A percentile compares a stretch with the other conserved stretches of the same genome.
phyloP scores from a whole-genome alignment of 176 grass and related monocot species.

The Lolium perenne region DNA sequence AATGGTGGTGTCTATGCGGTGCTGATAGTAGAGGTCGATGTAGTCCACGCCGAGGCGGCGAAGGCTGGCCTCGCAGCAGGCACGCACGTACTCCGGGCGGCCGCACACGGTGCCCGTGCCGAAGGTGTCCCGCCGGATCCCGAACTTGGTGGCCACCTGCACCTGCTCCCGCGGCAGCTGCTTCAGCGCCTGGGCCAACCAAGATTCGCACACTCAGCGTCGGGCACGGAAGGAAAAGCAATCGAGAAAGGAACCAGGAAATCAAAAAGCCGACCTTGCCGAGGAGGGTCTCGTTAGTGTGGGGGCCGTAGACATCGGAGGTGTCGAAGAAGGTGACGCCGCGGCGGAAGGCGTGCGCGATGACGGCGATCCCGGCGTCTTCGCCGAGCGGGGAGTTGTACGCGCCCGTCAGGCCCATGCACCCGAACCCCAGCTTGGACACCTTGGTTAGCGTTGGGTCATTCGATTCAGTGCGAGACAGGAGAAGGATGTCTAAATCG shows the following conservation, averaged over 20 bases:
- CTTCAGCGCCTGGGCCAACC: constrained; percentile 64
- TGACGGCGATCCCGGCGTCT: constrained; percentile 54
- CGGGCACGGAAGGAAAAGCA: background rate
- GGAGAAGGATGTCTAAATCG: background rate
- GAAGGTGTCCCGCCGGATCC: constrained; percentile 33
- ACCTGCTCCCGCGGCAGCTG: constrained; percentile 73
- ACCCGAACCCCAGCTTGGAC: constrained; percentile 86
- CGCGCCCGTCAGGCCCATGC: constrained; percentile 59
- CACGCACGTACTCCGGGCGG: constrained; percentile 61
- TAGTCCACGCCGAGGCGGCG: constrained; percentile 59
- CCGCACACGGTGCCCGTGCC: constrained; percentile 41
- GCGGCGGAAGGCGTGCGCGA: constrained; percentile 71
- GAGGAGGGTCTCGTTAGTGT: constrained; percentile 72
- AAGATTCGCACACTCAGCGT: background rate
- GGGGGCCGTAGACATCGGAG: constrained; percentile 71
- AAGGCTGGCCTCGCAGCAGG: constrained; percentile 78
- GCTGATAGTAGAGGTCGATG: constrained; percentile 85
- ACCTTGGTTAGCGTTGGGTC: constrained; percentile 60
- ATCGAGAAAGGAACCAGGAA: background rate
- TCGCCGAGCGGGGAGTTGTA: constrained; percentile 66
- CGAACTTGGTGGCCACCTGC: constrained; percentile 84
- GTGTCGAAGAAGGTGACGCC: constrained; percentile 92
- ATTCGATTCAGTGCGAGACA: background rate
- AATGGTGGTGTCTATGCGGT: constrained; percentile 56
- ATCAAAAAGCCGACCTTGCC: constrained; percentile 55